Evolutionary conservation across 148 eudicot species (phyloP).

Genomic region (Nyssa sinensis): DNA sequence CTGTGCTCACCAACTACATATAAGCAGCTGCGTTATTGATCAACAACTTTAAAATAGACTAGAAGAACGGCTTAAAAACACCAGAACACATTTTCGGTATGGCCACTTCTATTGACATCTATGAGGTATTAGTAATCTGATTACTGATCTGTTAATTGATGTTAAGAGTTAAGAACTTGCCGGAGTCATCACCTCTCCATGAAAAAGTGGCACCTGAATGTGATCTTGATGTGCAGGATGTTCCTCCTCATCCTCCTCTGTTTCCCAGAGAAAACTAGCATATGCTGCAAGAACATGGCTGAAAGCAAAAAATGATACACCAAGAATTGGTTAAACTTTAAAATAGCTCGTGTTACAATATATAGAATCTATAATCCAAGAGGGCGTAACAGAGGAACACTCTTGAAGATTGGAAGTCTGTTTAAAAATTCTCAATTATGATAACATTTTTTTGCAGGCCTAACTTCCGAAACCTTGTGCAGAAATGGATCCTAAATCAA

Average conservation of each 20-base stretch:
- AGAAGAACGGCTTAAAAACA: not conserved
- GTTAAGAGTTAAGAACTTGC: not conserved
- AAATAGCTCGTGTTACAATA: too few species aligned
- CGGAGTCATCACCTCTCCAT: not conserved
- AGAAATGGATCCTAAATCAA: not conserved
- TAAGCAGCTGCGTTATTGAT: too few species aligned
- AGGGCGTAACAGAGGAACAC: too few species aligned
- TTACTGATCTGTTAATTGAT: not conserved
- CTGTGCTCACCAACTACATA: not conserved
- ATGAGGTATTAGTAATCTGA: not conserved
- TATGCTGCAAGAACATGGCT: conserved; percentile 78
- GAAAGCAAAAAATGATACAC: conserved; percentile 14
- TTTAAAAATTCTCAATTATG: too few species aligned
- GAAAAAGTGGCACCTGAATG: conserved; percentile 30
- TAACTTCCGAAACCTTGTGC: not conserved
- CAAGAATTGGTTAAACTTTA: not conserved
- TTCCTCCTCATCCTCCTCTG: conserved; percentile 39
- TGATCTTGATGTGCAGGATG: not conserved
- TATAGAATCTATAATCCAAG: not conserved
- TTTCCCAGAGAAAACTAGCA: conserved; percentile 85
- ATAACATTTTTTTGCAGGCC: too few species aligned
- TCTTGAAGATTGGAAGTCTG: too few species aligned
- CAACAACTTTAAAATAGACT: not conserved
- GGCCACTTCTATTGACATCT: not conserved
- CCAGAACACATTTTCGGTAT: not conserved